These are phyloP conservation scores for Ophiostoma sp. DNA, from an alignment of 2,329 filamentous ascomycete species.

Conservation along the genomic window DNA sequence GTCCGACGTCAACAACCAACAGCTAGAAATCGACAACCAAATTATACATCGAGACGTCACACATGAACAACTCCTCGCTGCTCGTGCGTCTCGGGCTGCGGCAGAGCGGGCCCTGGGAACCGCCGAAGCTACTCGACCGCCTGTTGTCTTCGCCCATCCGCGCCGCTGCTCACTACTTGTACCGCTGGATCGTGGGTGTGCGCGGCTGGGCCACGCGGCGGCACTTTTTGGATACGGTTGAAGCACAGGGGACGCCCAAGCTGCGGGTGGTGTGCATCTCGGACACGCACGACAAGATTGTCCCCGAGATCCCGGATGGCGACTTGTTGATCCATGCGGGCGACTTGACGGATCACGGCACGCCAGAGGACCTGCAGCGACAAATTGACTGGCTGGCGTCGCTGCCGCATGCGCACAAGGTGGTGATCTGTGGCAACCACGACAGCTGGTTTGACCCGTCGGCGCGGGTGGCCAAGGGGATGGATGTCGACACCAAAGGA, in stretches of 20 bases:
- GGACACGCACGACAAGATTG: constrained; percentile 74
- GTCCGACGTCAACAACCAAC: background rate
- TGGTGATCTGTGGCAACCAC: constrained; percentile 85
- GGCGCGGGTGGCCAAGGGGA: constrained; percentile 59
- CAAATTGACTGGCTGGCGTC: constrained; percentile 79
- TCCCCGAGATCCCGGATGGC: constrained; percentile 65
- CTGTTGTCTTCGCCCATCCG: constrained; percentile 69
- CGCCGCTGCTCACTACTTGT: constrained; percentile 61
- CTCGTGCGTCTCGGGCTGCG: constrained; percentile 30
- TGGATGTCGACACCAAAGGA: constrained; percentile 42
- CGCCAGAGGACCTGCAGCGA: constrained; percentile 70
- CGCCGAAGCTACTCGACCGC: constrained; percentile 58
- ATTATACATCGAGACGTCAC: background rate
- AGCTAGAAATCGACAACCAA: background rate
- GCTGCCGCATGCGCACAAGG: constrained; percentile 75
- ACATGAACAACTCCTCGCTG: constrained; percentile 12
- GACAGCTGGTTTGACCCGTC: constrained; percentile 78
- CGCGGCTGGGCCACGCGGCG: constrained; percentile 42
- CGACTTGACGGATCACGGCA: constrained; percentile 76
- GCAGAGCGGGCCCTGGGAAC: constrained; percentile 30
- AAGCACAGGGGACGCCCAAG: constrained; percentile 33
- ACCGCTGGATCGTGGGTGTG: constrained; percentile 64
- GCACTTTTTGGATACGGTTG: background rate
- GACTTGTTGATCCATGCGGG: constrained; percentile 90
- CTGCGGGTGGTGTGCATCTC: constrained; percentile 85